These are phyloP conservation scores for Durusdinium trenchii DNA, from an alignment of 73 alveolate genomes.

Conservation along the genomic window DNA sequence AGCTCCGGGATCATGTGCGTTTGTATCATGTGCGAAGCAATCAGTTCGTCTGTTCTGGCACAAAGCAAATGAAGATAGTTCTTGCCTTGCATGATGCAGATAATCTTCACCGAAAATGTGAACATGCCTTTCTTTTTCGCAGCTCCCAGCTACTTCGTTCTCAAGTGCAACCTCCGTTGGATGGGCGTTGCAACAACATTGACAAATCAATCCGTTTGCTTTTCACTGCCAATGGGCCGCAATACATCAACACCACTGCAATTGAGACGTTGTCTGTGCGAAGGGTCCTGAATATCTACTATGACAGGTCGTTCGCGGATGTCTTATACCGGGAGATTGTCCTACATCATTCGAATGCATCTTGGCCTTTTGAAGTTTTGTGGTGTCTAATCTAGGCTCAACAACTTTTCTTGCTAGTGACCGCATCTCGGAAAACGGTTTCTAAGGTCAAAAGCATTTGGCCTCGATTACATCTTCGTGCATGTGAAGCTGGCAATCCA, in stretches of 20 bases:
- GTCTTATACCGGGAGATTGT: slow-evolving; percentile 7
- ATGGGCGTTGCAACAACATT: background rate
- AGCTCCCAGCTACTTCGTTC: background rate
- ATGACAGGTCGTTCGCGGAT: background rate
- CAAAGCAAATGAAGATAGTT: background rate
- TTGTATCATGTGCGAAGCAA: background rate
- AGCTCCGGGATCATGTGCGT: background rate
- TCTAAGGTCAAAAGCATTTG: slow-evolving; percentile 19
- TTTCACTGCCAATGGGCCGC: background rate
- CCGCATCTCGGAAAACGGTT: background rate
- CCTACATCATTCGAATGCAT: slow-evolving; percentile 14
- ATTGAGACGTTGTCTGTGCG: background rate
- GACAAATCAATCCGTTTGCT: slow-evolving; percentile 16
- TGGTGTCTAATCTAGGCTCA: background rate
- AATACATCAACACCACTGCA: background rate
- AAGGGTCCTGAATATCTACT: slow-evolving; percentile 9
- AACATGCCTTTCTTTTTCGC: background rate
- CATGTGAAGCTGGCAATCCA: slow-evolving; percentile 26
- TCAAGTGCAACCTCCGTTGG: background rate
- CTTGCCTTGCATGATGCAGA: slow-evolving; percentile 21
- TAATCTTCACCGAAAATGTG: background rate
- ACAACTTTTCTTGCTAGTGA: background rate
- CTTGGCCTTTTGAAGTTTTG: background rate
- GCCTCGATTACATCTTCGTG: slow-evolving; percentile 42
- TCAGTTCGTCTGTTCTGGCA: slow-evolving; percentile 18